Evolutionary conservation across 306 rosid species (phyloP), one percentile per base, ranked within the genome.

Genomic region (Ormosia emarginata): DNA sequence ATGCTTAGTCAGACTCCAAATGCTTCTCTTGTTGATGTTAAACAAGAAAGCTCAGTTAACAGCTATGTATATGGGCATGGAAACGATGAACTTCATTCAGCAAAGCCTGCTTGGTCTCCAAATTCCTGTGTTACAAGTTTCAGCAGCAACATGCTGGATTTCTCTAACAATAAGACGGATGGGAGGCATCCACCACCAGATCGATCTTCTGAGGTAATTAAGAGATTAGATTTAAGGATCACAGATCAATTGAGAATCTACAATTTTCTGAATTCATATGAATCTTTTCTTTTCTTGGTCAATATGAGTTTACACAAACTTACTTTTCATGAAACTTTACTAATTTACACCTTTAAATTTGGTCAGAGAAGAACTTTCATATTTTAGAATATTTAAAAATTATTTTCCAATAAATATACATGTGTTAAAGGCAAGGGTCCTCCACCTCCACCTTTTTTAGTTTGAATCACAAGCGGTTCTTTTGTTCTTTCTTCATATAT

Each of bases 121-220:
- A 90, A 90, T 47, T 93, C 98, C 7, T 87, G 97, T 79, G 88
- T 92, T 37, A 91, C 96, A 10, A 92, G 89, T 82, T 95, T 93
- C 86, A 92, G 86, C 52, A 92, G 80, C 87, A 92, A 88, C 90
- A 87, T 93, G 87, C 81, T 96, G 81, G 99, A 96, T 89, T 96
- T 96, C 85, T 79, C 99, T 39, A 88, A 78, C 88, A 88, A 18
- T 78, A 91, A 85, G 37, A 49, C 79, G 0, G 88, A 90, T 70
- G 82, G 78, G 10, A 88, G 85, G 81, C 89, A 84, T 68, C 92
- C 87, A 1, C 87, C 88, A 15, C 89, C 84, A 36, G 96, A 89
- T 90, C 94, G 84, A 65, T 88, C 98, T 68, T 91, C 97, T 49
- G 97, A 96, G 98, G 99, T 95, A 13, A 49, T 13, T 12, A 72